Percentiles rank a stretch among this genome's conserved stretches.
Evolutionary conservation across 2,329 filamentous ascomycete species (phyloP).

Genomic region (Aspergillus arachidicola): DNA sequence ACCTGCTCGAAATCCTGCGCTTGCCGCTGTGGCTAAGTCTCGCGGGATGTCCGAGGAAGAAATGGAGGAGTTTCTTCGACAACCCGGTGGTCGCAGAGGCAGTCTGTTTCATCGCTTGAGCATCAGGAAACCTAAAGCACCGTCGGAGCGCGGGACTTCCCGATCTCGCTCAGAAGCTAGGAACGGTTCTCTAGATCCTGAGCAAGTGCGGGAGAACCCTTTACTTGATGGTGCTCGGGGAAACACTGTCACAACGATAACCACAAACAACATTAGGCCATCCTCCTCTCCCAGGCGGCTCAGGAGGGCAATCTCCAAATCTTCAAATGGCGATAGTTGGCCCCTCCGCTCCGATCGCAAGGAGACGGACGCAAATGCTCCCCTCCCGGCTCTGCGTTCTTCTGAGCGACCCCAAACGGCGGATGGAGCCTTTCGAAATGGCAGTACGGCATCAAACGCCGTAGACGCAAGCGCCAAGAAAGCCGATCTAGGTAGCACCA

Average conservation of each 20-base stretch:
- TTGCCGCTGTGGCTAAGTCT: constrained; percentile 48
- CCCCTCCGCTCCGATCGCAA: constrained; percentile 24
- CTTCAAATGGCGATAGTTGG: constrained; percentile 26
- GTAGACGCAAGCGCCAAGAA: not conserved
- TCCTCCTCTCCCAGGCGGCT: constrained; percentile 30
- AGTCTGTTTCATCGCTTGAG: constrained; percentile 38
- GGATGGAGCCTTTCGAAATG: constrained; percentile 18
- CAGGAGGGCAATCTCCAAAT: constrained; percentile 30
- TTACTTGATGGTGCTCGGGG: constrained; percentile 15
- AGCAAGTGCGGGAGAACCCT: constrained; percentile 31
- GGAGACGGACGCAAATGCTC: constrained; percentile 5
- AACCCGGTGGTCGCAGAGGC: constrained; percentile 31
- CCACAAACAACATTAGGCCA: constrained; percentile 18
- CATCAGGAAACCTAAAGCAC: constrained; percentile 29
- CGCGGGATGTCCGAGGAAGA: constrained; percentile 56
- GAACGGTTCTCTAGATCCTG: constrained; percentile 39
- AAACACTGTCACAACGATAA: constrained; percentile 25
- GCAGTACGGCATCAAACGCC: constrained; percentile 1
- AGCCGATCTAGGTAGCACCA: not conserved
- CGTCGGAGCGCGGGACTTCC: constrained; percentile 45
- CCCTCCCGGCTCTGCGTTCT: constrained; percentile 1
- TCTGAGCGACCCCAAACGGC: constrained; percentile 14
- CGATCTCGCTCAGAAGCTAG: constrained; percentile 41
- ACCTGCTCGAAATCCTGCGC: constrained; percentile 27
- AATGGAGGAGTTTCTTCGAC: constrained; percentile 38